phyloP scores from a whole-genome alignment of 805 yeast species.

The Yamadazyma olivae region DNA sequence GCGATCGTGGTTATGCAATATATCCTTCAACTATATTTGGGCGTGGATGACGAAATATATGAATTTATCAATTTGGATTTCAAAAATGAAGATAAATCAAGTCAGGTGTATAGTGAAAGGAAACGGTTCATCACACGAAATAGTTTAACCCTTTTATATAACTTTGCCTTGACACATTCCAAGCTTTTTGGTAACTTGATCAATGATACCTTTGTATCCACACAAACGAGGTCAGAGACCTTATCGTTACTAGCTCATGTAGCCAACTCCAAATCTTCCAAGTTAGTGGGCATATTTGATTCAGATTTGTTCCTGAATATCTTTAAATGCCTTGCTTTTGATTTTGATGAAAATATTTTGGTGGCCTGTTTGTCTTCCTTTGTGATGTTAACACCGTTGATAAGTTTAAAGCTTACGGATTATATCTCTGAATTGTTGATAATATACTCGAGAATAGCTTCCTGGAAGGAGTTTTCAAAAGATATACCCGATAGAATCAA shows the following conservation, averaged over 20 bases:
- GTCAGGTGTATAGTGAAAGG: slow-evolving; percentile 46
- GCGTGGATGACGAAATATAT: slow-evolving; percentile 10
- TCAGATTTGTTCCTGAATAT: slow-evolving; percentile 36
- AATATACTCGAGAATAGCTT: slow-evolving; percentile 38
- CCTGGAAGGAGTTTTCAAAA: slow-evolving; percentile 20
- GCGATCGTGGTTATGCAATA: slow-evolving; percentile 19
- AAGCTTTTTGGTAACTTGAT: slow-evolving; percentile 32
- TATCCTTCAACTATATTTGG: slow-evolving; percentile 25
- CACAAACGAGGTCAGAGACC: slow-evolving; percentile 33
- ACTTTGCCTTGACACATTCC: slow-evolving; percentile 42
- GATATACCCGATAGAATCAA: slow-evolving; percentile 10
- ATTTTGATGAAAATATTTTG: slow-evolving; percentile 38
- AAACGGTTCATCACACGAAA: slow-evolving; percentile 46
- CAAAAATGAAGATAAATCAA: slow-evolving; percentile 15
- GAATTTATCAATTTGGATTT: slow-evolving; percentile 16
- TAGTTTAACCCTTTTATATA: slow-evolving; percentile 35
- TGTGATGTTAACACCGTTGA: slow-evolving; percentile 41
- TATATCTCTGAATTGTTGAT: slow-evolving; percentile 42
- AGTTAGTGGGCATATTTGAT: slow-evolving; percentile 26
- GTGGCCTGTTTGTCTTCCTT: slow-evolving; percentile 29
- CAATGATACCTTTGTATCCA: slow-evolving; percentile 29
- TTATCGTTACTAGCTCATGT: slow-evolving; percentile 36
- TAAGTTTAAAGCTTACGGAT: slow-evolving; percentile 28
- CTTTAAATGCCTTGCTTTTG: slow-evolving; percentile 38
- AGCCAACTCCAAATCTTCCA: slow-evolving; percentile 22